A percentile compares a stretch with the other conserved stretches of the same genome.
phyloP scores from a whole-genome alignment of 2,329 filamentous ascomycete species.

The Arthrinium phaeospermum region DNA sequence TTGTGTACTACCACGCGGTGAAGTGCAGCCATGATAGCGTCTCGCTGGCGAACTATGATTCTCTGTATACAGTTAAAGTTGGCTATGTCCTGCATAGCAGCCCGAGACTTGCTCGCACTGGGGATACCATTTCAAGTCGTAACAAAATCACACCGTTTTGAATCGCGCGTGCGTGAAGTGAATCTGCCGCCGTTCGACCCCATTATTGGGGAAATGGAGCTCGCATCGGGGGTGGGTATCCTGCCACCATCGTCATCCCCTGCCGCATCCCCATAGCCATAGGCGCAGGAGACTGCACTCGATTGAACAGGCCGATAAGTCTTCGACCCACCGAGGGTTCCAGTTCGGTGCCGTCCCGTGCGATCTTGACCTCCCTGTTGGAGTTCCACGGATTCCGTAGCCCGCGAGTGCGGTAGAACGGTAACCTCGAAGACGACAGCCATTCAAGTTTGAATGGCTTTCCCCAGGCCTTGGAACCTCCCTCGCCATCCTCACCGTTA shows the following conservation, averaged over 20 bases:
- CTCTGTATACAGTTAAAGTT: constrained; percentile 7
- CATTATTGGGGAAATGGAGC: constrained; percentile 25
- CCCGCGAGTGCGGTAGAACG: constrained; percentile 87
- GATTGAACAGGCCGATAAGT: constrained; percentile 80
- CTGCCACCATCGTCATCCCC: constrained; percentile 43
- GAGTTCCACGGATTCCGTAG: constrained; percentile 94
- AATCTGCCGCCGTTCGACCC: background rate
- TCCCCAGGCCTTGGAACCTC: constrained; percentile 74
- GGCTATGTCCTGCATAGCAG: constrained; percentile 22
- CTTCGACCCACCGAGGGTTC: constrained; percentile 81
- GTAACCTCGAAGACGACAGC: constrained; percentile 81
- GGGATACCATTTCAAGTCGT: constrained; percentile 1
- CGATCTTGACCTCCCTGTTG: constrained; percentile 95
- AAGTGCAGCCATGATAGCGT: background rate
- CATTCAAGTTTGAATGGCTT: constrained; percentile 92
- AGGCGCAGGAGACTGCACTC: constrained; percentile 48
- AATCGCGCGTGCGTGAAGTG: background rate
- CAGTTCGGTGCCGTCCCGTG: constrained; percentile 90
- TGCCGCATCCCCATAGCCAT: constrained; percentile 37
- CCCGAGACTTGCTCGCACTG: constrained; percentile 21
- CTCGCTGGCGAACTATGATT: constrained; percentile 11
- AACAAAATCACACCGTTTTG: background rate
- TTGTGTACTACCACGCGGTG: background rate
- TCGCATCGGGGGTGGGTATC: constrained; percentile 43
- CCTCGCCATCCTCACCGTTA: constrained; percentile 45